phyloP scores from a whole-genome alignment of 441 rosid species.

The Adansonia rubrostipa region DNA sequence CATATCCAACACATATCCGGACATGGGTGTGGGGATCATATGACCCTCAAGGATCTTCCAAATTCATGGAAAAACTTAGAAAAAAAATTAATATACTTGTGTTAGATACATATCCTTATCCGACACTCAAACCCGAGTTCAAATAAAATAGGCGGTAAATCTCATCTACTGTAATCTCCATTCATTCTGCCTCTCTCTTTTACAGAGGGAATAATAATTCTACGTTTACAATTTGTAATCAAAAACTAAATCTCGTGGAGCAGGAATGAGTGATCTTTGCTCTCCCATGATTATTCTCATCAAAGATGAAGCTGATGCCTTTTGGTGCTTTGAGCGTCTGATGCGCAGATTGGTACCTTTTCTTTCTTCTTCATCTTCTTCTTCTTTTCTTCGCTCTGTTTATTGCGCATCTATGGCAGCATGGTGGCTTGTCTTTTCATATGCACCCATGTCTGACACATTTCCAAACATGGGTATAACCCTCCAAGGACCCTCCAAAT shows the following conservation, averaged over 20 bases:
- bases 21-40: not conserved
- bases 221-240: not conserved
- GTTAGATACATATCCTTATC: too few relatives aligned
- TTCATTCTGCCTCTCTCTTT: not conserved
- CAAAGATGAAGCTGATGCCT: slow-evolving; percentile 88
- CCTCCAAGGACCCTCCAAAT: too few relatives aligned
- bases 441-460: not conserved
- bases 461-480: too few relatives aligned
- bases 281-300: slow-evolving; percentile 98
- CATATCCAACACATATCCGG: not conserved
- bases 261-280: slow-evolving; percentile 99
- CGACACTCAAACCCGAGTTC: too few relatives aligned
- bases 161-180: slow-evolving; percentile 5
- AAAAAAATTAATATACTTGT: not conserved
- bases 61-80: not conserved
- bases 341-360: slow-evolving; percentile 89
- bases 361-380: not conserved
- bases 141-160: not conserved
- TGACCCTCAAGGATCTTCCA: not conserved
- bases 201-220: not conserved
- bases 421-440: slow-evolving; percentile 11
- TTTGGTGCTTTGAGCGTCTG: slow-evolving; percentile 96
- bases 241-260: slow-evolving; percentile 27
- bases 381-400: not conserved
- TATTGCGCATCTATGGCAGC: not conserved